Evolutionary conservation across 2,329 filamentous ascomycete species (phyloP).

Genomic region (Pestalotiopsis sp.): DNA sequence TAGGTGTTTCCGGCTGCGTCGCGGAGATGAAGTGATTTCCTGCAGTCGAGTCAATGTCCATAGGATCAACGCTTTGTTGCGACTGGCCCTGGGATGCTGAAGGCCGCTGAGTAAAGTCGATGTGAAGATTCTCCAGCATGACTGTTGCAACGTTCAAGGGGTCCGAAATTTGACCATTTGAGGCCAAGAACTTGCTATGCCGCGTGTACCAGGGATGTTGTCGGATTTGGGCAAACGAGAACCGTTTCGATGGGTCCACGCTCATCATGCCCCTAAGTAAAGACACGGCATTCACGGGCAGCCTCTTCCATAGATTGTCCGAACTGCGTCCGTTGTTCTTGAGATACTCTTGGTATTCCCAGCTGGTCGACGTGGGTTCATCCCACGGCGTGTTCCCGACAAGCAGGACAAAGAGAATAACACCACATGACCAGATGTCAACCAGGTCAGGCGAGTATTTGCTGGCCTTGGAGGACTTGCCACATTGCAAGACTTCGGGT

Average conservation of each 20-base stretch:
- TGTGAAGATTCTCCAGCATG: constrained; percentile 88
- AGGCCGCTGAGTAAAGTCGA: constrained; percentile 77
- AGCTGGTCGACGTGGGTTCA: constrained; percentile 80
- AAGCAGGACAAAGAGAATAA: constrained; percentile 94
- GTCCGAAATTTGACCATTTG: constrained; percentile 74
- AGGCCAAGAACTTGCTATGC: constrained; percentile 72
- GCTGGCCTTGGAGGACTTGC: constrained; percentile 45
- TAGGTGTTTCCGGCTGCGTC: constrained; percentile 82
- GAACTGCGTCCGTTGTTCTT: constrained; percentile 76
- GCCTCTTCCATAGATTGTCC: constrained; percentile 81
- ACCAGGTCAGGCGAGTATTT: constrained; percentile 78
- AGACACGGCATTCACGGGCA: constrained; percentile 75
- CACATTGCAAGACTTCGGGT: constrained; percentile 75
- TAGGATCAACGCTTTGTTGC: constrained; percentile 51
- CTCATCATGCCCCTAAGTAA: constrained; percentile 92
- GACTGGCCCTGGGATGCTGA: constrained; percentile 37
- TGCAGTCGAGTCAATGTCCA: constrained; percentile 66
- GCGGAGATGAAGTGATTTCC: constrained; percentile 58
- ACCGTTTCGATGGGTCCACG: constrained; percentile 71
- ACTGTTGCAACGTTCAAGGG: constrained; percentile 85
- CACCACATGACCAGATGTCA: constrained; percentile 96
- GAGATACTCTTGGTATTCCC: constrained; percentile 88
- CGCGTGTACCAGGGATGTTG: constrained; percentile 95
- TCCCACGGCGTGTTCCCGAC: constrained; percentile 99
- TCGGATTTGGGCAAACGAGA: constrained; percentile 83